These are phyloP conservation scores for Cylindrotheca fusiformis DNA, from an alignment of 108 stramenopile genomes.

Conservation along the genomic window DNA sequence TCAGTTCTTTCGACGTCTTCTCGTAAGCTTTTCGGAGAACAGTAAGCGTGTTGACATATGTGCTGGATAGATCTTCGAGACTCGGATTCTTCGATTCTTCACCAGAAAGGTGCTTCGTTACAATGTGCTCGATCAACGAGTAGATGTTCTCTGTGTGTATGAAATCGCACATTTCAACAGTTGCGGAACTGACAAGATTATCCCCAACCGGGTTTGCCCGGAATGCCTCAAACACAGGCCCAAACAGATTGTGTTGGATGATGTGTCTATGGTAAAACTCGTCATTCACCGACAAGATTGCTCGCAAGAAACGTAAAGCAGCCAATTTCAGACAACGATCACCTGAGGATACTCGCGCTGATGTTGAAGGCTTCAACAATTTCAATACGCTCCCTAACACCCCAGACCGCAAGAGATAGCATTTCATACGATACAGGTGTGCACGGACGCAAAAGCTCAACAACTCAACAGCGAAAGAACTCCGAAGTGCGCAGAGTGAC, in stretches of 20 bases:
- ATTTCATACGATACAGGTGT: slow-evolving; percentile 83
- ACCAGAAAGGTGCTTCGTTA: slow-evolving; percentile 60
- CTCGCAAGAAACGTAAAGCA: slow-evolving; percentile 70
- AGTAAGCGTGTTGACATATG: slow-evolving; percentile 77
- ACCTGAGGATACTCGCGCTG: slow-evolving; percentile 31
- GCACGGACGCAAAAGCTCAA: slow-evolving; percentile 84
- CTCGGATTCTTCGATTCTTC: slow-evolving; percentile 30
- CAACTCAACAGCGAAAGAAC: slow-evolving; percentile 81
- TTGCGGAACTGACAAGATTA: slow-evolving; percentile 79
- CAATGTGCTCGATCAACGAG: slow-evolving; percentile 83
- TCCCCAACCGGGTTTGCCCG: slow-evolving; percentile 78
- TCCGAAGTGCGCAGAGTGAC: slow-evolving; percentile 56
- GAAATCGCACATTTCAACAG: slow-evolving; percentile 87
- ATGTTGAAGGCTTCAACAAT: slow-evolving; percentile 26
- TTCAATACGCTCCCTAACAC: slow-evolving; percentile 67
- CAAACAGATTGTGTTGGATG: slow-evolving; percentile 80
- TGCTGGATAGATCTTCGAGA: slow-evolving; percentile 78
- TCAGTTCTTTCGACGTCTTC: slow-evolving; percentile 22
- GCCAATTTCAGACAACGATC: slow-evolving; percentile 78
- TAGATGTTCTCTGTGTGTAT: slow-evolving; percentile 78
- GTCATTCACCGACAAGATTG: slow-evolving; percentile 80
- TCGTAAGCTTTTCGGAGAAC: slow-evolving; percentile 64
- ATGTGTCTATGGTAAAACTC: slow-evolving; percentile 90
- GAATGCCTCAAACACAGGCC: slow-evolving; percentile 84
- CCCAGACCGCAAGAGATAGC: slow-evolving; percentile 69